Percentiles rank a stretch among this genome's conserved stretches.
Evolutionary conservation across 73 alveolate genomes (phyloP).

Genomic region (Diophrys appendiculata): DNA sequence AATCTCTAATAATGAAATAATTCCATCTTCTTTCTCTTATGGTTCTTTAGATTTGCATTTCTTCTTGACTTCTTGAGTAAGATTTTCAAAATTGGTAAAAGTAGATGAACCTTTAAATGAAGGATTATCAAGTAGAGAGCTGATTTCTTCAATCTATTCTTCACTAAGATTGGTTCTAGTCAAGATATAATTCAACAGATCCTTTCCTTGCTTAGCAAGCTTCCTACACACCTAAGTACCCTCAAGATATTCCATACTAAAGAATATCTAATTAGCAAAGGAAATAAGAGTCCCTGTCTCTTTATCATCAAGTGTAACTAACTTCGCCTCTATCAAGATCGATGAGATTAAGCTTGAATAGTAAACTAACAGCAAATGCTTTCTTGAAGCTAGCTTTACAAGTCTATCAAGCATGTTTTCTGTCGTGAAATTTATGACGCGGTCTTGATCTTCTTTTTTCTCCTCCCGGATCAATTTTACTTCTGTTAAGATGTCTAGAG

Average conservation of each 20-base stretch:
- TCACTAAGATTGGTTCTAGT: conserved; percentile 47
- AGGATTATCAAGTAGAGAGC: conserved; percentile 8
- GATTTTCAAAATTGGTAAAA: conserved; percentile 36
- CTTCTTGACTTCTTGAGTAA: conserved; percentile 29
- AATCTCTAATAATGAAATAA: conserved; percentile 5
- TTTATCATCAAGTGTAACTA: conserved; percentile 29
- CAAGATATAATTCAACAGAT: conserved; percentile 16
- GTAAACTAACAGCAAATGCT: conserved; percentile 9
- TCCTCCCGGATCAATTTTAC: not conserved
- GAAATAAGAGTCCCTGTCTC: conserved; percentile 35
- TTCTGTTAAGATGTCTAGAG: not conserved
- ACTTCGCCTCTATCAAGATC: conserved; percentile 6
- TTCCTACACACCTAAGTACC: conserved; percentile 27
- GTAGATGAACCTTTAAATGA: conserved; percentile 20
- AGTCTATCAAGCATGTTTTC: conserved; percentile 5
- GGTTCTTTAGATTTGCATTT: not conserved
- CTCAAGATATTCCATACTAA: conserved; percentile 22
- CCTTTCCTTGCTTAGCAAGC: conserved; percentile 12
- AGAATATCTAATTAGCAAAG: conserved; percentile 23
- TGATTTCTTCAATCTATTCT: conserved; percentile 45
- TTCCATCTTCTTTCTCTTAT: conserved; percentile 14
- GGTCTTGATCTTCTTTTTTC: not conserved
- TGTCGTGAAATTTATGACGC: conserved; percentile 12
- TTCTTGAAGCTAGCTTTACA: conserved; percentile 26
- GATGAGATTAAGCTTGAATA: conserved; percentile 1